phyloP scores from a whole-genome alignment of 2,329 filamentous ascomycete species.

The Neonectria neomacrospora region DNA sequence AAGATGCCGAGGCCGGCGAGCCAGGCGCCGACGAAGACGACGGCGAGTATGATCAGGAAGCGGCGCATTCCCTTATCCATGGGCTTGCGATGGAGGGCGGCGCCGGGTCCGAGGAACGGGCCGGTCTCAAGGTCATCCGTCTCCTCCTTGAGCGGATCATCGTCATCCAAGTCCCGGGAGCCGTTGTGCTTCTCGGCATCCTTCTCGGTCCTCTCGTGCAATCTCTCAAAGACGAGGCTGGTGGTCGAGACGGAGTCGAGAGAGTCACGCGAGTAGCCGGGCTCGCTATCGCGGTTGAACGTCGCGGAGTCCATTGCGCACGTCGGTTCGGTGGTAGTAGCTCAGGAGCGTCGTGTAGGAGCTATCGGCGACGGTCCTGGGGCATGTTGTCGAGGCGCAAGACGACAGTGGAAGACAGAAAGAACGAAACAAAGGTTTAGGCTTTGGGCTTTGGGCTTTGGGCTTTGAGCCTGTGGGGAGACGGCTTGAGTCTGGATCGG shows the following conservation, averaged over 20 bases:
- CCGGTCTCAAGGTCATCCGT: conserved; percentile 61
- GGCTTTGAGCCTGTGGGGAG: not conserved
- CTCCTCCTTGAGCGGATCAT: conserved; percentile 53
- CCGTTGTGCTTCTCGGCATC: conserved; percentile 42
- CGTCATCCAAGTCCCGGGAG: conserved; percentile 55
- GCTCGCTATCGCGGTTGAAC: conserved; percentile 32
- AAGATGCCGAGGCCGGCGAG: conserved; percentile 74
- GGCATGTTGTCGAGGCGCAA: conserved; percentile 34
- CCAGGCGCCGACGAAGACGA: conserved; percentile 75
- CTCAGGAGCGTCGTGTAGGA: not conserved
- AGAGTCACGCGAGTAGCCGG: conserved; percentile 64
- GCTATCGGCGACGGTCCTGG: conserved; percentile 27
- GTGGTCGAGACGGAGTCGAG: conserved; percentile 84
- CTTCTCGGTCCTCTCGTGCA: conserved; percentile 66
- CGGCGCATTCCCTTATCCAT: conserved; percentile 75
- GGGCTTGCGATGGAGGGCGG: conserved; percentile 57
- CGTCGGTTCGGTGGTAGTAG: conserved; percentile 6
- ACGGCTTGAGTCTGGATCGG: conserved; percentile 35
- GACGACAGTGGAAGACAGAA: conserved; percentile 23
- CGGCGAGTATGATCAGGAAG: conserved; percentile 69
- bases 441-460: not conserved
- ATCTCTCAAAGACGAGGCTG: conserved; percentile 82
- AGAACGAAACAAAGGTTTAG: conserved; percentile 12
- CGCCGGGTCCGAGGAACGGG: conserved; percentile 59
- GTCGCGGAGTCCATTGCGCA: conserved; percentile 34